Conservation (phyloP, 192 early-diverging fungal genomes). For the Backusella morwellensis region DNA sequence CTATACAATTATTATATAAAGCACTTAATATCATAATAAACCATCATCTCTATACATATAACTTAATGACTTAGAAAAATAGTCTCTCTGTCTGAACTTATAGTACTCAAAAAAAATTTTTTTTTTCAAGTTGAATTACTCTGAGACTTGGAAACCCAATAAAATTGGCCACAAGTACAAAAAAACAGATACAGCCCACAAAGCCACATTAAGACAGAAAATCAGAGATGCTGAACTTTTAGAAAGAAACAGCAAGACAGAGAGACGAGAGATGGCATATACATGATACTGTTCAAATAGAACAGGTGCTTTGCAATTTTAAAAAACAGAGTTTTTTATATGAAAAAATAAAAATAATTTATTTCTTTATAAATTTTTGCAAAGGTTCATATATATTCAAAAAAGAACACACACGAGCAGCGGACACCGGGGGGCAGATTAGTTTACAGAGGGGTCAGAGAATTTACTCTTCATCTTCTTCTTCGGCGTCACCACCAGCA, state of each 20-base stretch:
- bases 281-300: neutral
- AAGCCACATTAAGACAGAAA: neutral
- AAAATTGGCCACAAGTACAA: neutral
- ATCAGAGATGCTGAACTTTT: neutral
- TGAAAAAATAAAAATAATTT: conserved; percentile 23
- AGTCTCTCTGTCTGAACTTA: neutral
- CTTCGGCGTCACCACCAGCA: conserved; percentile 54
- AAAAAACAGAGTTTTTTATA: neutral
- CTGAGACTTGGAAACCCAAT: neutral
- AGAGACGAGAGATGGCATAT: neutral
- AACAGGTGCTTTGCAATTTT: neutral
- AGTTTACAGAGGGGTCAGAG: neutral
- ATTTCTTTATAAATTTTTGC: conserved; percentile 16
- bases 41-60: neutral
- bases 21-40: neutral
- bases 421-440: neutral
- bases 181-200: neutral
- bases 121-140: neutral
- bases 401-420: neutral
- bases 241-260: neutral
- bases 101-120: neutral
- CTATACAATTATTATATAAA: neutral
- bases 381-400: conserved; percentile 21
- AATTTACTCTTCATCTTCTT: conserved; percentile 64
- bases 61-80: too few species aligned